A percentile compares a stretch with the other conserved stretches of the same genome.
These are phyloP conservation scores for Cucumis hystrix DNA, from an alignment of 306 rosid genomes.

Conservation along the genomic window DNA sequence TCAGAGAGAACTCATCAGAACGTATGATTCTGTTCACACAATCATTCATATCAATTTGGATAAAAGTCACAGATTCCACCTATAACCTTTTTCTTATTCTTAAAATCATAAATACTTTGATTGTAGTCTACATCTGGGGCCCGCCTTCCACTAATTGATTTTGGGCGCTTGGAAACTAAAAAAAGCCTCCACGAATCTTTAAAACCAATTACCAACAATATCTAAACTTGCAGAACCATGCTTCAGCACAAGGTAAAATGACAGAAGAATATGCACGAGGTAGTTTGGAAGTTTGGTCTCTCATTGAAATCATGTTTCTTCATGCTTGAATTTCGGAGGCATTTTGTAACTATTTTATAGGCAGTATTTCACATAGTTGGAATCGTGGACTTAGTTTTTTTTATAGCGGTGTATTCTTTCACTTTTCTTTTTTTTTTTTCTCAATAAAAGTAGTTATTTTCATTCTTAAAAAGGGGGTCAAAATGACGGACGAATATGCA, in stretches of 20 bases:
- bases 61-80: neutral
- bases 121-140: neutral
- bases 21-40: neutral
- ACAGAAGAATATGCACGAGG: neutral
- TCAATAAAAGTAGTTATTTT: too few relatives aligned
- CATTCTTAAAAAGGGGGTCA: neutral
- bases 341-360: too few relatives aligned
- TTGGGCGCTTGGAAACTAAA: neutral
- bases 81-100: neutral
- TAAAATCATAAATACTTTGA: neutral
- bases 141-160: neutral
- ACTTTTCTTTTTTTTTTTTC: too few relatives aligned
- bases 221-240: neutral
- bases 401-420: too few relatives aligned
- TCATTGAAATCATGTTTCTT: too few relatives aligned
- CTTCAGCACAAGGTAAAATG: neutral
- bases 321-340: too few relatives aligned
- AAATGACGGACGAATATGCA: neutral
- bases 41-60: neutral
- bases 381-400: too few relatives aligned
- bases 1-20: neutral
- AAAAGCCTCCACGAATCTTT: neutral
- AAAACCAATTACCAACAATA: neutral
- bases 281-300: too few relatives aligned
- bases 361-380: too few relatives aligned